Conservation (phyloP, 2,329 filamentous ascomycete species). For the Aspergillus spinulosporus region DNA sequence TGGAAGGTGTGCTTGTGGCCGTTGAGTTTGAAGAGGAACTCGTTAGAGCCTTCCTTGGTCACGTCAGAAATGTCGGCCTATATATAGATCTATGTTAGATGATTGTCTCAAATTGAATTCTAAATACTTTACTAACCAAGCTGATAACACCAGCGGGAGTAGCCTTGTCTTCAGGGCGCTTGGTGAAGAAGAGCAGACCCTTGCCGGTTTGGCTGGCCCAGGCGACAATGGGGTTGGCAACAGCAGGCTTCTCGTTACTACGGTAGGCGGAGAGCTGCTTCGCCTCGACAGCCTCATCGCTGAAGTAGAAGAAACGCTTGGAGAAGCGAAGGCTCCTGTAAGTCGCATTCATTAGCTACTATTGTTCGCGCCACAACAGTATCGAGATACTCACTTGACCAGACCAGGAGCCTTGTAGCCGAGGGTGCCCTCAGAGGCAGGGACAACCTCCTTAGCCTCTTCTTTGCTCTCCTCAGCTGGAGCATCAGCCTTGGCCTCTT, state of each 20-base stretch:
- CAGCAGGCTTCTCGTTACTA: conserved; percentile 81
- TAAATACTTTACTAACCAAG: conserved; percentile 61
- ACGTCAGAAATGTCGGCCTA: conserved; percentile 70
- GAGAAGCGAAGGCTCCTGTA: conserved; percentile 79
- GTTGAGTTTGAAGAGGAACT: conserved; percentile 82
- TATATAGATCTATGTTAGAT: conserved; percentile 21
- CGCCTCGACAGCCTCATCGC: conserved; percentile 68
- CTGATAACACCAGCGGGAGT: conserved; percentile 79
- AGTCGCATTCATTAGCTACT: background rate
- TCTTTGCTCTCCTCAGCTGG: conserved; percentile 39
- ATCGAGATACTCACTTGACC: conserved; percentile 70
- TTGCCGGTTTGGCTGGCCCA: conserved; percentile 95
- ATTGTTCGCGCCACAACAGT: background rate
- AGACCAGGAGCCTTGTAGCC: conserved; percentile 87
- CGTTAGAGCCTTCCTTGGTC: conserved; percentile 70
- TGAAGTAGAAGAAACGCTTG: conserved; percentile 93
- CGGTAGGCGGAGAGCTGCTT: conserved; percentile 76
- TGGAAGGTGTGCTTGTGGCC: conserved; percentile 95
- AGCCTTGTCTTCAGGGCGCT: conserved; percentile 78
- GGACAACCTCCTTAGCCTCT: conserved; percentile 53
- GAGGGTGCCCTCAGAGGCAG: conserved; percentile 78
- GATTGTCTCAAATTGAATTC: background rate
- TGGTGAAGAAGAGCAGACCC: conserved; percentile 88
- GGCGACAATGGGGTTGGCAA: conserved; percentile 75
- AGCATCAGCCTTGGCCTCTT: conserved; percentile 39